Conservation (phyloP, 345 rosid genomes). For the Syzygium oleosum region DNA sequence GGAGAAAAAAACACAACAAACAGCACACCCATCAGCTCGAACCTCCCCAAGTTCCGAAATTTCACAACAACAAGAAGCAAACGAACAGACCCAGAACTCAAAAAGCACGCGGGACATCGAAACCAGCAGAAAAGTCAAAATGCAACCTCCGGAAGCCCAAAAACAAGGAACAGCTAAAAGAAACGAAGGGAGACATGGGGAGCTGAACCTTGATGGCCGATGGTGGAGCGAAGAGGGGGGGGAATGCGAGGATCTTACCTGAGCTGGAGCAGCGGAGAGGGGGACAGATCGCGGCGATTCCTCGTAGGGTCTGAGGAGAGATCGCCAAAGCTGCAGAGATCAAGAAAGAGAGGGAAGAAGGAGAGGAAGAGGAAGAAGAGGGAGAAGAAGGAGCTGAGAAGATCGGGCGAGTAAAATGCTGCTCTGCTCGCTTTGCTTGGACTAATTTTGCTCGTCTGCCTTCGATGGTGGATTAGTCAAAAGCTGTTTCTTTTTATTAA, state of each 20-base stretch:
- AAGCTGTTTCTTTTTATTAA: too few relatives aligned
- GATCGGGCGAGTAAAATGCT: background rate
- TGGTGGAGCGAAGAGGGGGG: too few relatives aligned
- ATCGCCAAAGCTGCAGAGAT: background rate
- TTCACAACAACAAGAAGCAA: background rate
- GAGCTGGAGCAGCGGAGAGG: background rate
- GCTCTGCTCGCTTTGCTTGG: too few relatives aligned
- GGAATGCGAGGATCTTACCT: background rate
- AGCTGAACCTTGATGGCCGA: background rate
- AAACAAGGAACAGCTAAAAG: background rate
- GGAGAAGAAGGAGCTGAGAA: background rate
- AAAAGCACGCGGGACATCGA: background rate
- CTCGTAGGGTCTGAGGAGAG: background rate
- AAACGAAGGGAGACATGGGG: background rate
- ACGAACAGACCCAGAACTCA: too few relatives aligned
- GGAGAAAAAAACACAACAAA: background rate
- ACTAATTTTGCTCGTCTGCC: too few relatives aligned
- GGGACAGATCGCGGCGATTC: background rate
- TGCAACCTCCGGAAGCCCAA: background rate
- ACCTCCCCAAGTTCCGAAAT: background rate
- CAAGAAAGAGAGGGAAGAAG: background rate
- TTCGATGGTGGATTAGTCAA: background rate
- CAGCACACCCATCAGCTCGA: background rate
- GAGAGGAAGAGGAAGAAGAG: background rate
- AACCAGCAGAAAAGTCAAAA: background rate